These are phyloP conservation scores for Nakataea oryzae DNA, from an alignment of 2,329 filamentous ascomycete genomes.

Conservation along the genomic window DNA sequence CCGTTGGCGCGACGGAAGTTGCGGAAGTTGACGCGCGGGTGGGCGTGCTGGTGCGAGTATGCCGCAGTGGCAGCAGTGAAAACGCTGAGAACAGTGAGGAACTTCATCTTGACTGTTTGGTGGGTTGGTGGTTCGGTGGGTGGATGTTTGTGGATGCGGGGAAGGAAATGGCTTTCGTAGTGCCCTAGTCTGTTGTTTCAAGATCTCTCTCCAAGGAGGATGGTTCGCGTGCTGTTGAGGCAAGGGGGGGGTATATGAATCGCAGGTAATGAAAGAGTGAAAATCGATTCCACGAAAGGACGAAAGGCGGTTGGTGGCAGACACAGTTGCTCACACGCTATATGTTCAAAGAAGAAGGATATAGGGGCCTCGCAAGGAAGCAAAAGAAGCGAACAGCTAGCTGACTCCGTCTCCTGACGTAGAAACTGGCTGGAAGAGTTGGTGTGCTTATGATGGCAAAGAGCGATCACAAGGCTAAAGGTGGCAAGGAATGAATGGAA, in stretches of 20 bases:
- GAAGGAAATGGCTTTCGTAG: not conserved
- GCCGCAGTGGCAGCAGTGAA: slow-evolving; percentile 1
- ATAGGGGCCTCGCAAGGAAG: not conserved
- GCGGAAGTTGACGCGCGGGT: slow-evolving; percentile 4
- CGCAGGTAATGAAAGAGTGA: not conserved
- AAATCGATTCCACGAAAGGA: slow-evolving; percentile 3
- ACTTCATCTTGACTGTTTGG: slow-evolving; percentile 3
- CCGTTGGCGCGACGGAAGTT: slow-evolving; percentile 3
- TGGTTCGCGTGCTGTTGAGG: not conserved
- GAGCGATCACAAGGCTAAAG: not conserved
- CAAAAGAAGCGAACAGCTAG: not conserved
- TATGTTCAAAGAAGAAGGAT: not conserved
- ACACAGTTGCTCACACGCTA: slow-evolving; percentile 1
- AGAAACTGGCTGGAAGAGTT: not conserved
- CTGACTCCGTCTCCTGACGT: not conserved
- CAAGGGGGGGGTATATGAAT: not conserved
- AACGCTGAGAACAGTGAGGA: not conserved
- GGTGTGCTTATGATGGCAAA: not conserved
- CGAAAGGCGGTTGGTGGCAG: not conserved
- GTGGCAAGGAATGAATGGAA: slow-evolving; percentile 1
- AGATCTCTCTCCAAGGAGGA: not conserved
- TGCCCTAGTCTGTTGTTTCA: not conserved
- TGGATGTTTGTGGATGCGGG: not conserved
- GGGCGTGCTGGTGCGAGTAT: slow-evolving; percentile 1
- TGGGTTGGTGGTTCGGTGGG: not conserved